phyloP scores from a whole-genome alignment of 2,329 filamentous ascomycete species.

The Penicillium sp. region DNA sequence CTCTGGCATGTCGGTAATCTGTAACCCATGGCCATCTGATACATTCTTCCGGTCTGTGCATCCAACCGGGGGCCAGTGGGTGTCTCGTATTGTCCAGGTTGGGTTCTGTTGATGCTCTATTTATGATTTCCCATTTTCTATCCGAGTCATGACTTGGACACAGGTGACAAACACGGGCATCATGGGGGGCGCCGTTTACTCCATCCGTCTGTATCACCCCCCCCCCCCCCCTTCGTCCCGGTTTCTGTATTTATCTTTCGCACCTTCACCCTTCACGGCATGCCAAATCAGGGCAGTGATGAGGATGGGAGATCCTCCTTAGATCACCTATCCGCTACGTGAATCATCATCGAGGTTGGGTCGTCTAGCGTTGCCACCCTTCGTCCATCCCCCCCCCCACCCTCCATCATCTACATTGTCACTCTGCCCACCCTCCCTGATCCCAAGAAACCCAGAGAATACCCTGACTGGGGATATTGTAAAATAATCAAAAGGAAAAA shows the following conservation, averaged over 20 bases:
- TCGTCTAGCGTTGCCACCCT: conserved; percentile 21
- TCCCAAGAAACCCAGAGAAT: too few species aligned
- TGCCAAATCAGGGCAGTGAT: too few species aligned
- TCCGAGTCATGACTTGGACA: conserved; percentile 25
- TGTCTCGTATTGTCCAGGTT: not conserved
- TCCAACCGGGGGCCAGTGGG: conserved; percentile 14
- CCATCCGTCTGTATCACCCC: conserved; percentile 29
- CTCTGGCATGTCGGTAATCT: conserved; percentile 22
- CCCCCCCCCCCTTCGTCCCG: conserved; percentile 22
- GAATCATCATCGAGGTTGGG: conserved; percentile 15
- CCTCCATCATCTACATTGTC: too few species aligned
- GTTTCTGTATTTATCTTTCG: conserved; percentile 17
- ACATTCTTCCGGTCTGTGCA: conserved; percentile 21
- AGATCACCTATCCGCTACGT: not conserved
- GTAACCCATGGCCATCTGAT: conserved; percentile 27
- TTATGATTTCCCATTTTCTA: not conserved
- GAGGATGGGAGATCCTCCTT: too few species aligned
- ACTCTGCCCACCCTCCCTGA: not conserved
- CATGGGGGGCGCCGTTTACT: conserved; percentile 25
- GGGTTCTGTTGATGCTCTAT: conserved; percentile 1
- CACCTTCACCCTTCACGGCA: too few species aligned
- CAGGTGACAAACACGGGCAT: conserved; percentile 25
- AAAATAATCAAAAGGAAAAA: conserved; percentile 7
- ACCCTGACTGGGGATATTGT: conserved; percentile 4
- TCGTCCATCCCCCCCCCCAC: conserved; percentile 15